These are phyloP conservation scores for Corymbia maculata DNA, from an alignment of 345 rosid genomes.

Conservation along the genomic window DNA sequence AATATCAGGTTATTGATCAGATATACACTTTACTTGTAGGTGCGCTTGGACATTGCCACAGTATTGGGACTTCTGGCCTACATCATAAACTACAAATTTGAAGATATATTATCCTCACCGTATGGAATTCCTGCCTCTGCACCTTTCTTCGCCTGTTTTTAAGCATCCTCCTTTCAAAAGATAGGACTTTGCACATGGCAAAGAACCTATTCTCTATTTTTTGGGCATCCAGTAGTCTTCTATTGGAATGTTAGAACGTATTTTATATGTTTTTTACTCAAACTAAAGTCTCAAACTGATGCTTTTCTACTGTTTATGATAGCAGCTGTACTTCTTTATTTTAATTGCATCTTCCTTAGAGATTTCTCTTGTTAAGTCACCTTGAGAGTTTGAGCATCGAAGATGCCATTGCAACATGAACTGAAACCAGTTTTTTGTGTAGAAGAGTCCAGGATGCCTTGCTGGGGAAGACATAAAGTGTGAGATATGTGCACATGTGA, in stretches of 20 bases:
- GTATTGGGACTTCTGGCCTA: constrained; percentile 86
- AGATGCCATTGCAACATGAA: background rate
- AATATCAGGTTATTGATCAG: background rate
- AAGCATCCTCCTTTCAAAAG: background rate
- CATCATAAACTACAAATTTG: constrained; percentile 89
- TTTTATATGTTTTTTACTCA: background rate
- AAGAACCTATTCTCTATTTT: background rate
- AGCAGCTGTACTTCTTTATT: background rate
- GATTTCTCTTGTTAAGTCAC: background rate
- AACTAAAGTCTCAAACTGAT: background rate
- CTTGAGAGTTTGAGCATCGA: background rate
- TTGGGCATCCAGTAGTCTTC: background rate
- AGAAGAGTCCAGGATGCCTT: background rate
- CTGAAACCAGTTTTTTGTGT: background rate
- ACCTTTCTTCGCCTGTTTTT: background rate
- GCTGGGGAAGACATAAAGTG: background rate
- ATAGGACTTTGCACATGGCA: background rate
- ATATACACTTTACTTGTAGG: constrained; percentile 36
- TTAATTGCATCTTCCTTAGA: background rate
- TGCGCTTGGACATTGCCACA: constrained; percentile 77
- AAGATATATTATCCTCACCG: constrained; percentile 80
- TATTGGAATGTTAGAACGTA: background rate
- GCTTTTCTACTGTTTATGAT: background rate
- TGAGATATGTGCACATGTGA: background rate
- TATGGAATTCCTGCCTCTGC: constrained; percentile 17